These are phyloP conservation scores for Cercophora sp. DNA, from an alignment of 495 filamentous ascomycete genomes.

Conservation along the genomic window DNA sequence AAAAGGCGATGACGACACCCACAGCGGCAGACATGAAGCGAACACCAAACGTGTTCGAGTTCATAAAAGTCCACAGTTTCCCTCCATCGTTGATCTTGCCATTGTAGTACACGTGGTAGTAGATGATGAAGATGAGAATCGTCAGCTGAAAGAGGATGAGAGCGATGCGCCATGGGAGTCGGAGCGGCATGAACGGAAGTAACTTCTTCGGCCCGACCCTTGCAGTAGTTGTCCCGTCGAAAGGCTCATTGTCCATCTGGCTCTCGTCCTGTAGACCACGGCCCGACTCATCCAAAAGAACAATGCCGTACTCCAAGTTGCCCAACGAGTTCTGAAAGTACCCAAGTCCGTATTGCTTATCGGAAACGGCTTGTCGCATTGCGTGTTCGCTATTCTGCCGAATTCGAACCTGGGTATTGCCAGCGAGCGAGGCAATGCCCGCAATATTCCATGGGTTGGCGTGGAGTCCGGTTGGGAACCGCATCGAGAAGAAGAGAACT, in stretches of 20 bases:
- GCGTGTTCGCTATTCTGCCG: constrained; percentile 16
- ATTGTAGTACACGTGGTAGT: constrained; percentile 31
- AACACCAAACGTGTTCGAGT: constrained; percentile 31
- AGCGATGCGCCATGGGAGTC: constrained; percentile 25
- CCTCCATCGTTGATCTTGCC: constrained; percentile 22
- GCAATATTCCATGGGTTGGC: constrained; percentile 35
- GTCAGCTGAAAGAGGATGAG: constrained; percentile 26
- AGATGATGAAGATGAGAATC: constrained; percentile 27
- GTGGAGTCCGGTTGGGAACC: constrained; percentile 27
- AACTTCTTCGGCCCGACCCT: neutral
- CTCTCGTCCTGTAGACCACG: constrained; percentile 12
- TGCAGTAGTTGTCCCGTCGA: constrained; percentile 4
- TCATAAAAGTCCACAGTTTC: constrained; percentile 27
- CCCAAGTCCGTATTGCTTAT: constrained; percentile 26
- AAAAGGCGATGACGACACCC: constrained; percentile 31
- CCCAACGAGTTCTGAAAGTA: constrained; percentile 20
- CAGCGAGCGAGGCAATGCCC: constrained; percentile 28
- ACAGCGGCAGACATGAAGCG: constrained; percentile 32
- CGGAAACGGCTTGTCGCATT: constrained; percentile 15
- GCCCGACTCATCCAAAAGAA: constrained; percentile 28
- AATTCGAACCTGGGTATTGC: constrained; percentile 17
- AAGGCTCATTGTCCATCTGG: constrained; percentile 1
- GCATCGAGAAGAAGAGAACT: constrained; percentile 18
- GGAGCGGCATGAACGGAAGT: constrained; percentile 28
- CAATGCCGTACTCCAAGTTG: constrained; percentile 29